These are phyloP conservation scores for Vitis hybrid DNA, from an alignment of 177 flowering plant genomes.

Conservation along the genomic window DNA sequence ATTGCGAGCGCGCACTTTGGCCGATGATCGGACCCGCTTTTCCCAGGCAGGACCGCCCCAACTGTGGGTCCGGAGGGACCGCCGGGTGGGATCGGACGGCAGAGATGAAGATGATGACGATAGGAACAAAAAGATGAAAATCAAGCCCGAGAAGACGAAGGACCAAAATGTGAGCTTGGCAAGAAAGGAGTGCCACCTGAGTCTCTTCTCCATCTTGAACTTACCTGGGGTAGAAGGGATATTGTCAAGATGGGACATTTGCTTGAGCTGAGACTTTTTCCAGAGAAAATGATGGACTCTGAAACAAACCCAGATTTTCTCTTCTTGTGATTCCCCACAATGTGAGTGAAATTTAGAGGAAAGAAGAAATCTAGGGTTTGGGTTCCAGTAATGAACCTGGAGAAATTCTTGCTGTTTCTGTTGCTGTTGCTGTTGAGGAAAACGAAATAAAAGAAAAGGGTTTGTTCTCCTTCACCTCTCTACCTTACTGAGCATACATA, in stretches of 20 bases:
- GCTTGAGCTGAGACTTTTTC: constrained; percentile 54
- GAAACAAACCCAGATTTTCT: background rate
- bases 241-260: constrained; percentile 56
- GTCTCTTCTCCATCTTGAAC: constrained; percentile 69
- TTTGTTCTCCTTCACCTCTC: constrained; percentile 7
- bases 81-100: constrained; percentile 45
- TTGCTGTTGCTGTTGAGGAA: constrained; percentile 2
- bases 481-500: background rate
- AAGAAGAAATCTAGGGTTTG: constrained; percentile 22
- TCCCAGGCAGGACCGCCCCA: constrained; percentile 57
- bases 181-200: constrained; percentile 47
- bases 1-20: constrained; percentile 38
- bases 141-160: constrained; percentile 43
- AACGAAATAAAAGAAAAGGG: constrained; percentile 15
- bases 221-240: constrained; percentile 79
- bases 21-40: constrained; percentile 48
- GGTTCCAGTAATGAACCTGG: background rate
- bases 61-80: constrained; percentile 44
- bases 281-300: constrained; percentile 4
- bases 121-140: constrained; percentile 53
- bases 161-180: constrained; percentile 71
- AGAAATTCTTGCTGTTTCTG: background rate
- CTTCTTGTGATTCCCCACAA: too few relatives aligned
- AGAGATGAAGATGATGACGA: constrained; percentile 35
- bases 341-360: background rate